A percentile compares a stretch with the other conserved stretches of the same genome.
Evolutionary conservation across 1,284 basidiomycete genomes (phyloP).

Genomic region (Farysia itapuensis): DNA sequence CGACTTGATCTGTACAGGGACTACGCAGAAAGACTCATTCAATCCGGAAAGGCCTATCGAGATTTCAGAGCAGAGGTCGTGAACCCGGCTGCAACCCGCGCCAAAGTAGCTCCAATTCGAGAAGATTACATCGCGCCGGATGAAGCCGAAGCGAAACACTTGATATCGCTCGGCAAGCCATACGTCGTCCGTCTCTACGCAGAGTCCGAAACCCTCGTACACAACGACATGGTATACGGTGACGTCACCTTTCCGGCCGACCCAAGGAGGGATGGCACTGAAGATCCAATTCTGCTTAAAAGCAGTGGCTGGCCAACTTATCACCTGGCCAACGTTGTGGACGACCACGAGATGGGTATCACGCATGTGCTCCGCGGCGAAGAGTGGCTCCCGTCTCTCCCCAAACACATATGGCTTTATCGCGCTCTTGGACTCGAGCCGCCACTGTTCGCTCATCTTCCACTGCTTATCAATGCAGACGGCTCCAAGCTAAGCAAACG

Average conservation of each 20-base stretch:
- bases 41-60: conserved; percentile 85
- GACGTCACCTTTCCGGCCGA: conserved; percentile 66
- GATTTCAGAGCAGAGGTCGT: conserved; percentile 80
- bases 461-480: conserved; percentile 84
- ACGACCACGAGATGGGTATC: conserved; percentile 93
- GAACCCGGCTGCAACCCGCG: conserved; percentile 64
- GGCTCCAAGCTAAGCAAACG: conserved; percentile 94
- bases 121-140: conserved; percentile 74
- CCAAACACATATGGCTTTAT: conserved; percentile 88
- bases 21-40: conserved; percentile 74
- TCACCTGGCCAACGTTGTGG: conserved; percentile 91
- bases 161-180: conserved; percentile 74
- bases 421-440: conserved; percentile 72
- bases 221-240: conserved; percentile 75
- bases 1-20: conserved; percentile 78
- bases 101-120: conserved; percentile 70
- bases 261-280: conserved; percentile 61
- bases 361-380: conserved; percentile 94
- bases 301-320: conserved; percentile 93
- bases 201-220: conserved; percentile 11
- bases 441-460: conserved; percentile 87
- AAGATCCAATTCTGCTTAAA: conserved; percentile 90
- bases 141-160: conserved; percentile 77
- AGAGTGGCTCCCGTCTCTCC: conserved; percentile 97
- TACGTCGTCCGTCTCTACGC: conserved; percentile 72